Evolutionary conservation across 1,284 basidiomycete species (phyloP).

Genomic region (Leccinum fuscescens): DNA sequence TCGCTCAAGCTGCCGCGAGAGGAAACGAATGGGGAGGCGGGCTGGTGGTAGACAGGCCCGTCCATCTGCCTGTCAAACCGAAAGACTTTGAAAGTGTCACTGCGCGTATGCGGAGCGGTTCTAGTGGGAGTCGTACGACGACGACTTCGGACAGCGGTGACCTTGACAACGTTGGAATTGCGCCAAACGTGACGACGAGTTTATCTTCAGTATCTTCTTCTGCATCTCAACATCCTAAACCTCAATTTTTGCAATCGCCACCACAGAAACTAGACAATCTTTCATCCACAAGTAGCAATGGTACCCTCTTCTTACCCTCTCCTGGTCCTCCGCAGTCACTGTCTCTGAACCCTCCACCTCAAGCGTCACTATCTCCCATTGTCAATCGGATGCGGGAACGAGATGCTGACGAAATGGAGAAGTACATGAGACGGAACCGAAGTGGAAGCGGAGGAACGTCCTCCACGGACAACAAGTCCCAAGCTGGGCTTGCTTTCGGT

Average conservation of each 20-base stretch:
- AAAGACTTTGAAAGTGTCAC: constrained; percentile 35
- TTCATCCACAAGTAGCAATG: constrained; percentile 42
- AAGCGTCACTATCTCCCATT: constrained; percentile 62
- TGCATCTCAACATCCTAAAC: constrained; percentile 47
- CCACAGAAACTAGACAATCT: constrained; percentile 35
- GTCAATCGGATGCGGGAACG: constrained; percentile 74
- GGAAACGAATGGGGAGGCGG: constrained; percentile 56
- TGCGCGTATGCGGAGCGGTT: constrained; percentile 72
- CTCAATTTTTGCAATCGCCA: constrained; percentile 45
- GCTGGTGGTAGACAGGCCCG: constrained; percentile 37
- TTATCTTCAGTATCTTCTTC: constrained; percentile 51
- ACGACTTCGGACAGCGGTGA: constrained; percentile 73
- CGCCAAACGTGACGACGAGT: constrained; percentile 38
- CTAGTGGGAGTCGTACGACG: constrained; percentile 75
- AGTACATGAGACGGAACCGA: constrained; percentile 73
- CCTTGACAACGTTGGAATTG: constrained; percentile 44
- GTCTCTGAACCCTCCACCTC: constrained; percentile 33
- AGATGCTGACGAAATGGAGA: constrained; percentile 81
- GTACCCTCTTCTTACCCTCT: constrained; percentile 46
- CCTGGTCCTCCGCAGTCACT: constrained; percentile 42
- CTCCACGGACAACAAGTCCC: constrained; percentile 66
- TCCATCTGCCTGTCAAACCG: constrained; percentile 42
- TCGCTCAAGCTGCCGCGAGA: constrained; percentile 64
- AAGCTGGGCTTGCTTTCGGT: constrained; percentile 48
- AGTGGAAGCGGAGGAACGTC: constrained; percentile 72